Percentiles rank a stretch among this genome's conserved stretches.
Conservation (phyloP, 2,329 filamentous ascomycete genomes). For the Sclerotinia minor region DNA sequence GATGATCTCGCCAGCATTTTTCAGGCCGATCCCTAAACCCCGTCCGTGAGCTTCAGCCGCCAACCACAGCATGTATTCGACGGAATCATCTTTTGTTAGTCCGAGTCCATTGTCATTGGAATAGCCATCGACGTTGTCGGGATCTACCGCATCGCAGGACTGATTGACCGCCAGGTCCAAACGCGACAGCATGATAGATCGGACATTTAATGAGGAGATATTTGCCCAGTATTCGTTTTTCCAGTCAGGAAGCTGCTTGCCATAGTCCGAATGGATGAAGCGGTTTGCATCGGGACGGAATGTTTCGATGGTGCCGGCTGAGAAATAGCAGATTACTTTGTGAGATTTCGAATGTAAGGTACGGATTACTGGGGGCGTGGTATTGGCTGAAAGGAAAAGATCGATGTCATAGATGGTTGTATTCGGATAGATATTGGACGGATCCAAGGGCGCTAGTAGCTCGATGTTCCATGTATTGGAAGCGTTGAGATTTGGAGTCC, state of each 20-base stretch:
- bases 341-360: slow-evolving; percentile 52
- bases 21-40: slow-evolving; percentile 64
- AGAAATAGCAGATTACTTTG: slow-evolving; percentile 74
- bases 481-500: slow-evolving; percentile 19
- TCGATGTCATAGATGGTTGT: slow-evolving; percentile 44
- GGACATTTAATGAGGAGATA: slow-evolving; percentile 56
- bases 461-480: slow-evolving; percentile 27
- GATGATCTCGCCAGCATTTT: slow-evolving; percentile 63
- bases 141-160: slow-evolving; percentile 68
- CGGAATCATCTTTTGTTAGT: slow-evolving; percentile 57
- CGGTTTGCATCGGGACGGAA: slow-evolving; percentile 55
- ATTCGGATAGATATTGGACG: slow-evolving; percentile 34
- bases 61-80: slow-evolving; percentile 62
- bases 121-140: slow-evolving; percentile 69
- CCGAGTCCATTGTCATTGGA: slow-evolving; percentile 60
- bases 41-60: slow-evolving; percentile 53
- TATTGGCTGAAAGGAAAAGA: slow-evolving; percentile 43
- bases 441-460: slow-evolving; percentile 18
- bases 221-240: slow-evolving; percentile 66
- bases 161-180: slow-evolving; percentile 60
- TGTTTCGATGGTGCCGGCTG: slow-evolving; percentile 66
- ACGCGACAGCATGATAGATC: slow-evolving; percentile 61
- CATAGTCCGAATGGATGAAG: slow-evolving; percentile 55
- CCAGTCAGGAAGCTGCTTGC: slow-evolving; percentile 63
- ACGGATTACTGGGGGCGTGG: slow-evolving; percentile 48